phyloP scores from a whole-genome alignment of 306 rosid genomes.

The Pyrus betulifolia region DNA sequence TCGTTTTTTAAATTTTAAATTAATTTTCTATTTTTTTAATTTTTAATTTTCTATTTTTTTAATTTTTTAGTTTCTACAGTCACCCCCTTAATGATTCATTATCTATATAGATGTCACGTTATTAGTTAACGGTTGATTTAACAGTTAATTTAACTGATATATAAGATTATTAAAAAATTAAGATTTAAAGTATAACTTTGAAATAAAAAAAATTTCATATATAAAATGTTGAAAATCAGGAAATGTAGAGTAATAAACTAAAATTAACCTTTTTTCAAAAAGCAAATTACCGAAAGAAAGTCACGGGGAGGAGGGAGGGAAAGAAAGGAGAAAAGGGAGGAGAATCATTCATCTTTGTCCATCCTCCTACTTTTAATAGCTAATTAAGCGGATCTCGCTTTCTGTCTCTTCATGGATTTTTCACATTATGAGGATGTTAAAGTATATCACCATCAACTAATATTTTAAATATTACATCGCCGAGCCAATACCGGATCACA shows the following conservation, averaged over 20 bases:
- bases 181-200: fast-evolving
- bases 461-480: not conserved
- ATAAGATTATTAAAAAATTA: fast-evolving
- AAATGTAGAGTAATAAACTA: too few relatives aligned
- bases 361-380: not conserved
- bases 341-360: not conserved
- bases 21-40: too few relatives aligned
- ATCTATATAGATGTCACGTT: fast-evolving
- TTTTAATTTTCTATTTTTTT: too few relatives aligned
- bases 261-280: too few relatives aligned
- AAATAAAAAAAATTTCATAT: fast-evolving
- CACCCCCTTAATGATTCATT: fast-evolving
- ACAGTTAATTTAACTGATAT: too few relatives aligned
- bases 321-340: not conserved
- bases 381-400: constrained; percentile 9
- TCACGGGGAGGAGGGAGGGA: not conserved
- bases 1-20: too few relatives aligned
- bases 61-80: too few relatives aligned
- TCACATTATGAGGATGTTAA: not conserved
- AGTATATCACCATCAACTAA: not conserved
- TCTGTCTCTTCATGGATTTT: not conserved
- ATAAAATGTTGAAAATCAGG: fast-evolving
- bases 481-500: constrained; percentile 14
- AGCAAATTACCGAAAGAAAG: not conserved
- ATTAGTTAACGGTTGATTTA: too few relatives aligned